Base-by-base conservation (phyloP, 345 rosid species). In the Corymbia maculata region DNA sequence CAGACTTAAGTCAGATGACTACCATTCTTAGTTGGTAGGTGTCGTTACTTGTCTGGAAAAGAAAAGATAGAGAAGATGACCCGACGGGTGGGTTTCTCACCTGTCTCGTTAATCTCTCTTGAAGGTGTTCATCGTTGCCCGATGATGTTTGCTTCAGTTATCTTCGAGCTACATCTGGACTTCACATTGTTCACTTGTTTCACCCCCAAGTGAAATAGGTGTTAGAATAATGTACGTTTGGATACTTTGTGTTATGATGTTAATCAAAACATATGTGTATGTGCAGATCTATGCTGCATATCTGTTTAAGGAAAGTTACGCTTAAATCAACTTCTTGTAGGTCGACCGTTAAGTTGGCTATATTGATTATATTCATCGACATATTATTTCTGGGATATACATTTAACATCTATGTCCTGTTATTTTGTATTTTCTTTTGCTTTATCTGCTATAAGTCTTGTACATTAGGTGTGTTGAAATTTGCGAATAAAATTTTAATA, bases 161-260 rank as follows among this genome's bases (percentile, higher is more conserved):
- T 92, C 59, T 88, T 86, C 89, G 91, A 75, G 95, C 95, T 94
- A 91, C 95, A 93, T 93, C 94, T 93, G 94, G 92, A 91, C 91
- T 49, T 92, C 89, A 93, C 90, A 93, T 86, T 44, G 75, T 55
- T 44, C 75, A 5, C 21, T 52, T 88, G 49, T 68, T 45, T 87
- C 47, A 51, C 26, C 10, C 6, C 49, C 36, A 5, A 36, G 51
- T 21, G 49, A 36, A 50, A 53, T 44, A 47, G 30, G 47, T 87
- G 50, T 51, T 51, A 30, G 22, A 6, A 61, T 50, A 49, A 32
- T 7, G 9, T 30, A 32, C 50, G 68, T 51, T 30, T 32, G 59
- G 32, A 79, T 68, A 12, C 45, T 26, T 51, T 70, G 12, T 52
- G 1, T 85, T 50, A 10, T 85, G 36, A 30, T 47, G 86, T 17